These are phyloP conservation scores for Chondrostereum purpureum DNA, from an alignment of 1,284 basidiomycete genomes.

Conservation along the genomic window DNA sequence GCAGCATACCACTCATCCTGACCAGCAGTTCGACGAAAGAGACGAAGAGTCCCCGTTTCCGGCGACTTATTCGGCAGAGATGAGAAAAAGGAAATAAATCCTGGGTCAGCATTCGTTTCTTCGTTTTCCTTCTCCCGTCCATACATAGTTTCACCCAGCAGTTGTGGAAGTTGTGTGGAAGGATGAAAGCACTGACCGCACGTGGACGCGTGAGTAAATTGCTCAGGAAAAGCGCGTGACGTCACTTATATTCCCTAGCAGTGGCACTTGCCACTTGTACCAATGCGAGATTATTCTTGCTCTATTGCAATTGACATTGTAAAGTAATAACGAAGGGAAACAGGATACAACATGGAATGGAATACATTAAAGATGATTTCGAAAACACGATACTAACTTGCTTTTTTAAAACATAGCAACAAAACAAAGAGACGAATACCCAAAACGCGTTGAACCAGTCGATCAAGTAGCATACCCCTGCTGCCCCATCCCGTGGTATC, in stretches of 20 bases:
- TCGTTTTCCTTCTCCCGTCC: conserved; percentile 12
- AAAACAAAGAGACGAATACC: neutral
- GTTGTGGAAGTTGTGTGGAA: too few species aligned
- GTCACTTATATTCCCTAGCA: too few species aligned
- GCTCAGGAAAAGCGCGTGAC: too few species aligned
- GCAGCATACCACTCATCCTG: conserved; percentile 78
- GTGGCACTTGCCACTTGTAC: too few species aligned
- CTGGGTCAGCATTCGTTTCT: conserved; percentile 53
- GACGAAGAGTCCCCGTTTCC: conserved; percentile 68
- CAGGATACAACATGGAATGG: neutral
- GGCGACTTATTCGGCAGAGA: conserved; percentile 63
- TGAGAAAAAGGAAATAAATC: conserved; percentile 71
- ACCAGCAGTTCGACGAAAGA: conserved; percentile 63
- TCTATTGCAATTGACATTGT: neutral
- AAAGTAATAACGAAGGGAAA: too few species aligned
- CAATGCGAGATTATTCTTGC: too few species aligned
- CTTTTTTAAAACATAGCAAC: neutral
- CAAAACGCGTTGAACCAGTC: neutral
- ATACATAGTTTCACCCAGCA: too few species aligned
- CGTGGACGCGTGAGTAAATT: too few species aligned
- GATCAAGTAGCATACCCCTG: neutral
- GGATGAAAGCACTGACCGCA: too few species aligned
- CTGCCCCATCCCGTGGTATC: neutral
- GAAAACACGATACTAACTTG: neutral
- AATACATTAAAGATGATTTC: too few species aligned